Evolutionary conservation across 1,284 basidiomycete species (phyloP).

Genomic region (Sanghuangporus sanghuang): DNA sequence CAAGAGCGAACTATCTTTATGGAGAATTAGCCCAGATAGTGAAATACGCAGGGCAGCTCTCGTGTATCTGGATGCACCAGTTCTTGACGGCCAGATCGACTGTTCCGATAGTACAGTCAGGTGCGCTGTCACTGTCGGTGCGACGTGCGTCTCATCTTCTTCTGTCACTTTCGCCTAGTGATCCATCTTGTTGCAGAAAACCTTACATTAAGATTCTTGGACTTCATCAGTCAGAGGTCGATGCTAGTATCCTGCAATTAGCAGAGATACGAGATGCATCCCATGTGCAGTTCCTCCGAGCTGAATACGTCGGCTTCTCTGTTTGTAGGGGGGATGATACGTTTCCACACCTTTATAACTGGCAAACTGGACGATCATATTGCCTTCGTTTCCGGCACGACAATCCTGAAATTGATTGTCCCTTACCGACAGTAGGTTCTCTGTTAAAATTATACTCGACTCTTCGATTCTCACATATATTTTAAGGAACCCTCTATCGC

Average conservation of each 20-base stretch:
- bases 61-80: background rate
- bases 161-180: background rate
- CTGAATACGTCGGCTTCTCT: conserved; percentile 3
- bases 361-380: background rate
- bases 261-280: conserved; percentile 1
- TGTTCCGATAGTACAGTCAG: background rate
- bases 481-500: background rate
- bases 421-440: background rate
- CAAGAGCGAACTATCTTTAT: background rate
- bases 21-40: background rate
- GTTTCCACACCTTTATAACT: conserved; percentile 1
- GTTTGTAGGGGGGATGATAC: conserved; percentile 6
- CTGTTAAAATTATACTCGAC: background rate
- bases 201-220: background rate
- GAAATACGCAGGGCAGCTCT: background rate
- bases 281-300: background rate
- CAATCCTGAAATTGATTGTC: background rate
- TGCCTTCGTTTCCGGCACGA: background rate
- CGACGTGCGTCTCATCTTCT: background rate
- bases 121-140: conserved; percentile 7
- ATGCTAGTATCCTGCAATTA: background rate
- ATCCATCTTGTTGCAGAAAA: background rate
- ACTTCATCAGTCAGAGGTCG: background rate
- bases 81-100: conserved; percentile 5
- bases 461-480: background rate